Base-by-base conservation (phyloP, 129 eudicot genomes). In the Chrysanthemum seticuspe region DNA sequence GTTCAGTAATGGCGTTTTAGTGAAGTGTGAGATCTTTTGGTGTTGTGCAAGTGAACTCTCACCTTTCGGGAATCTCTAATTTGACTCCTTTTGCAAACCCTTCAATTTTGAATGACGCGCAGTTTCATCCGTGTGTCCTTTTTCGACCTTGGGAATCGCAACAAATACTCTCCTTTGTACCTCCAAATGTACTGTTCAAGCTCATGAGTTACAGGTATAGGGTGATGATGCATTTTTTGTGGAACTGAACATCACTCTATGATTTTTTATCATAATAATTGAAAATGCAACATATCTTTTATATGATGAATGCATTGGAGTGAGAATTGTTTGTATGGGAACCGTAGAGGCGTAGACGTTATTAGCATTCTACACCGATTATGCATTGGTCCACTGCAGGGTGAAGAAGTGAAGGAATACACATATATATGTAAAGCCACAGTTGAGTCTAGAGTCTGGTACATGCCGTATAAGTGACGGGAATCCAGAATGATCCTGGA, bases 121-220 rank as follows among this genome's bases (percentile, higher is more conserved):
- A 87, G 50, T 94, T 94, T 74, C 98, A 94, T 78, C 97, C 97
- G 71, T 90, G 99, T 76, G 89, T 94, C 19, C 82, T 96, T 59
- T 90, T 90, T 74, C 91, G 96, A 14, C 99, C 99, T 5, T 94
- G 97, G 97, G 99, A 94, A 77, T 84, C 97, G 1, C 67, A 81
- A 51, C 93, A 94, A 65, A 68, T 88, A 53, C 79, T 94, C 63
- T 90, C 96, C 7, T 94, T 94, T 86, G 98, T 94, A 58, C 99
- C 99, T 62, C 99, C 99, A 55, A 97, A 90, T 83, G 99, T 97
- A 55, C 82, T 84, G 11, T 94, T 94, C 78, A 94, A 94, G 93
- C 96, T 94, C 78, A 86, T 94, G 97, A 90, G 87, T 69, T 94
- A 94, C 96, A 90, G 99, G 99, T 94, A 31, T 57, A 68, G 58